Evolutionary conservation across 1,139 yeast species (phyloP).

Genomic region (Protomyces gravidus): DNA sequence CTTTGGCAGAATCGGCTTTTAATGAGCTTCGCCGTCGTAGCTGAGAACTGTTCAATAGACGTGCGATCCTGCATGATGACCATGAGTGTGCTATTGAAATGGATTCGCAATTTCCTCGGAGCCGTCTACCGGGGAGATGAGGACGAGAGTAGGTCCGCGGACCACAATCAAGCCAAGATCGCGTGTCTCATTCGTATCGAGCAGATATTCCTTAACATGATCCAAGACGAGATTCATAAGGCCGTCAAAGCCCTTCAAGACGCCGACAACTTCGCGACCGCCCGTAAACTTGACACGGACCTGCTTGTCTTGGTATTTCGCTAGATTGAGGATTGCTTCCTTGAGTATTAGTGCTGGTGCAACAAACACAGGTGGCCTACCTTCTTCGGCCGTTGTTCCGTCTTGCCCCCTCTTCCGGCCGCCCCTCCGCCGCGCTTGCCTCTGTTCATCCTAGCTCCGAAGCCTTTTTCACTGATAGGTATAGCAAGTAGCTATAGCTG

Average conservation of each 20-base stretch:
- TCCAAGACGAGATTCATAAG: conserved; percentile 90
- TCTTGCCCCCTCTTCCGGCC: conserved; percentile 46
- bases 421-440: conserved; percentile 40
- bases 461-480: neutral
- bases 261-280: conserved; percentile 77
- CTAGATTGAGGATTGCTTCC: conserved; percentile 82
- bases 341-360: conserved; percentile 45
- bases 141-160: conserved; percentile 76
- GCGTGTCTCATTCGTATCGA: conserved; percentile 51
- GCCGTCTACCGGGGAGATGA: conserved; percentile 82
- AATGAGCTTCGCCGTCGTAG: conserved; percentile 46
- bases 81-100: conserved; percentile 40
- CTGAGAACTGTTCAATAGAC: too few species aligned
- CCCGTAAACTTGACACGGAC: conserved; percentile 79
- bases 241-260: conserved; percentile 83
- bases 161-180: conserved; percentile 71
- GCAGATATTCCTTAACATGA: conserved; percentile 64
- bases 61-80: too few species aligned
- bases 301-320: conserved; percentile 67
- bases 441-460: conserved; percentile 1
- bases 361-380: neutral
- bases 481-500: neutral
- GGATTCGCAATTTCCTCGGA: conserved; percentile 75
- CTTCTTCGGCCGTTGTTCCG: conserved; percentile 19
- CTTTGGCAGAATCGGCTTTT: conserved; percentile 67